Base-by-base conservation (phyloP, 164 flowering plant genomes). In the Amborella trichopoda region DNA sequence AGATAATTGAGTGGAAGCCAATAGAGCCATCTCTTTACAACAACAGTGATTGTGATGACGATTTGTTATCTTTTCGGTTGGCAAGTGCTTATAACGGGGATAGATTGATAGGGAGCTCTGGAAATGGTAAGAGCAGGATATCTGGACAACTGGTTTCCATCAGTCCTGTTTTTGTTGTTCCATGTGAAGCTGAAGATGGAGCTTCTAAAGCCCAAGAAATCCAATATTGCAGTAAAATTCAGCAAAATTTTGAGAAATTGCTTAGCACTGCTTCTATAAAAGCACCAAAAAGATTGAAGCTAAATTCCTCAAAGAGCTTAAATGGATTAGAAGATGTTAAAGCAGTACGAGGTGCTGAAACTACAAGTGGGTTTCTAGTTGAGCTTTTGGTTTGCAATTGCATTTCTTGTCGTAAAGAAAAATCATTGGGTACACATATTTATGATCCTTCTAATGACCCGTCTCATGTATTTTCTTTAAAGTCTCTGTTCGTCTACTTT, bases 1-100 rank as follows among this genome's bases (percentile, higher is more conserved):
- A 90, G 71, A 81, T 90, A 12, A 74, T 83, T 40, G 56, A 58
- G 14, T 90, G 98, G 97, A 50, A 51, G 2, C 55, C 68, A 36
- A 26, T 41, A 0, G 73, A 66, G 25, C 33, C 68, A 1, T 42
- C 30, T 6, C 2, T 9, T 28, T 52, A 16, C 14, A 45, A 39
- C 14, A 12, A 20, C 26, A 51, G 30, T 1, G 59, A 59, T 60
- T 60, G 67, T 2, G 32, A 48, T 28, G 18, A n/a, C n/a, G n/a
- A n/a, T n/a, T n/a, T n/a, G n/a, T n/a, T n/a, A n/a, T n/a, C n/a
- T n/a, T n/a, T n/a, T n/a, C n/a, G n/a, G n/a, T n/a, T n/a, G n/a
- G n/a, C n/a, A n/a, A n/a, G n/a, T n/a, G n/a, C n/a, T n/a, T n/a
- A n/a, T n/a, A n/a, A n/a, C n/a, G n/a, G n/a, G n/a, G n/a, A n/a